Conservation (phyloP, 148 eudicot species). For the Camellia granthamiana region DNA sequence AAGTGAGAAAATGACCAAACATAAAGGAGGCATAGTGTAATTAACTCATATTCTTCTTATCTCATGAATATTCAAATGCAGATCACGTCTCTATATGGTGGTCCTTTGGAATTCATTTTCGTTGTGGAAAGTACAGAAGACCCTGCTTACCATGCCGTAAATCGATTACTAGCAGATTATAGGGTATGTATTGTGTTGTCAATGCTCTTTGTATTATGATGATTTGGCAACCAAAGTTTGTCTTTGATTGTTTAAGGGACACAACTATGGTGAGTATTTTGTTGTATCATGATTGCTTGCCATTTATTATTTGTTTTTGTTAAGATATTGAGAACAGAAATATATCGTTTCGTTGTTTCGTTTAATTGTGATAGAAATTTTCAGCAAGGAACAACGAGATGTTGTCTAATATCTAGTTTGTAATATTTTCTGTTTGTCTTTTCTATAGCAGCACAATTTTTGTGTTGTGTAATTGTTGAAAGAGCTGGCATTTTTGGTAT, state of each 20-base stretch:
- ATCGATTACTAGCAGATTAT: conserved; percentile 57
- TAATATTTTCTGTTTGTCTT: background rate
- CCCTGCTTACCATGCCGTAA: conserved; percentile 79
- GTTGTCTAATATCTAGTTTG: background rate
- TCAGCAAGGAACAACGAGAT: background rate
- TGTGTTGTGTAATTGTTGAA: background rate
- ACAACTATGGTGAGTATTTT: background rate
- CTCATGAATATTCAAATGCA: conserved; percentile 31
- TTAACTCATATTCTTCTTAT: background rate
- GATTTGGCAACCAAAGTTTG: background rate
- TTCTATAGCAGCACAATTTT: background rate
- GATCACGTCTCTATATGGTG: conserved; percentile 89
- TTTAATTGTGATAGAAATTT: background rate
- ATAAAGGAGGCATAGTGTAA: no score
- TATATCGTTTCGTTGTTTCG: background rate
- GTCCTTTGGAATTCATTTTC: conserved; percentile 81
- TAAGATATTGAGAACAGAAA: background rate
- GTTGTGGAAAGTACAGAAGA: conserved; percentile 84
- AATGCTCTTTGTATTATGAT: background rate
- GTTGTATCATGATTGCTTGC: background rate
- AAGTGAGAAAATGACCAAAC: no score
- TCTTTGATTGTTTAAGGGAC: background rate
- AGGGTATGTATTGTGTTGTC: conserved; percentile 39
- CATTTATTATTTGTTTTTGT: background rate
- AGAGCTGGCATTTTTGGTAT: background rate